Evolutionary conservation across 2,329 filamentous ascomycete species (phyloP).

Genomic region (Aspergillus sp.): DNA sequence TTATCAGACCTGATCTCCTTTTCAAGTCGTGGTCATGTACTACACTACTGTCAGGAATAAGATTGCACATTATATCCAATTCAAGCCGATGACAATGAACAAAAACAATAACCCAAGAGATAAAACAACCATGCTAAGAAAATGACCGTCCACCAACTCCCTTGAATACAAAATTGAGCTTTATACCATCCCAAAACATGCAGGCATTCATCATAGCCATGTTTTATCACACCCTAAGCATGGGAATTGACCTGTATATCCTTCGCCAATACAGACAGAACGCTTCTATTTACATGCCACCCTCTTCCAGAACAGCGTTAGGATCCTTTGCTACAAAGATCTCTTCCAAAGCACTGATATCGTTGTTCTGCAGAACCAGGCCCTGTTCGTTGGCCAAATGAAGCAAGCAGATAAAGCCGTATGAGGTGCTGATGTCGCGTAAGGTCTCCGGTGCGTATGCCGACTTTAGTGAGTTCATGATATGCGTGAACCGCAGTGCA

Average conservation of each 20-base stretch:
- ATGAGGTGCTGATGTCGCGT: constrained; percentile 88
- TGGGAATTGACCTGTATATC: constrained; percentile 1
- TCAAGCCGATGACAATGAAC: not conserved
- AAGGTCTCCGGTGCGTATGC: constrained; percentile 82
- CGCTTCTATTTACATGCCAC: constrained; percentile 13
- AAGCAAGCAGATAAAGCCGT: constrained; percentile 85
- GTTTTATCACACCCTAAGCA: not conserved
- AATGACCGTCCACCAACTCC: constrained; percentile 10
- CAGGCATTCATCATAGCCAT: constrained; percentile 8
- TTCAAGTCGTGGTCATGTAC: no score
- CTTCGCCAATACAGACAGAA: not conserved
- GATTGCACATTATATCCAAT: no score
- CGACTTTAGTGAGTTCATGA: constrained; percentile 79
- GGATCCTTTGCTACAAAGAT: constrained; percentile 36
- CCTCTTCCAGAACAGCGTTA: constrained; percentile 33
- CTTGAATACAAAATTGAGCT: constrained; percentile 3
- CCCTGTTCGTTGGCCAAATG: constrained; percentile 93
- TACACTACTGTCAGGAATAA: no score
- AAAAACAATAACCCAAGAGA: constrained; percentile 1
- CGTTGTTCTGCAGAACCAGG: constrained; percentile 61
- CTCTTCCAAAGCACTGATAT: constrained; percentile 35
- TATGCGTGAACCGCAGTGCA: constrained; percentile 72
- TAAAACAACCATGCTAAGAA: not conserved
- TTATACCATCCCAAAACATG: constrained; percentile 4
- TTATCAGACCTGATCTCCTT: no score